Conservation (phyloP, 192 early-diverging fungal species). For the Umbelopsis sp. region DNA sequence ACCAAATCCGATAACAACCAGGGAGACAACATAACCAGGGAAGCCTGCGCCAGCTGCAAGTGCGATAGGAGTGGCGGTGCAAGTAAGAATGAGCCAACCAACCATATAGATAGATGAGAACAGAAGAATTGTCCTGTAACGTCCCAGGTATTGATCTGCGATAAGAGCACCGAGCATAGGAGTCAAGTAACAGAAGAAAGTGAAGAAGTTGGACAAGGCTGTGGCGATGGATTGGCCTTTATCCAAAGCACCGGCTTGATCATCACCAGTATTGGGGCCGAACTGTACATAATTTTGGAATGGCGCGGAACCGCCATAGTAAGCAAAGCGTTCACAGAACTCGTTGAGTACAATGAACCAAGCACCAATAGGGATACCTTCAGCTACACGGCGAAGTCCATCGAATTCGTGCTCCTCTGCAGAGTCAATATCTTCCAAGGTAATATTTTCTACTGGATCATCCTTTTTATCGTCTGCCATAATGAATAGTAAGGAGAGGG, state of each 20-base stretch:
- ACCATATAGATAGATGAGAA: constrained; percentile 66
- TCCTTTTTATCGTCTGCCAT: constrained; percentile 9
- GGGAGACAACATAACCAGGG: constrained; percentile 65
- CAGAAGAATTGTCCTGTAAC: constrained; percentile 69
- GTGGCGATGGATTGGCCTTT: constrained; percentile 60
- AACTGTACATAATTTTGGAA: constrained; percentile 67
- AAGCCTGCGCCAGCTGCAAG: constrained; percentile 56
- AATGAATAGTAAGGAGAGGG: not conserved
- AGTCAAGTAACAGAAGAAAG: constrained; percentile 65
- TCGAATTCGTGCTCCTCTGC: constrained; percentile 37
- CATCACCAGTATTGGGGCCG: constrained; percentile 35
- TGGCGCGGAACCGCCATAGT: constrained; percentile 58
- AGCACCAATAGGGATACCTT: constrained; percentile 49
- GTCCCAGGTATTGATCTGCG: constrained; percentile 67
- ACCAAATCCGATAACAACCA: constrained; percentile 62
- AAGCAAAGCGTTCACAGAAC: constrained; percentile 64
- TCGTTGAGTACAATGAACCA: constrained; percentile 62
- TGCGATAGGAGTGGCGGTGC: constrained; percentile 57
- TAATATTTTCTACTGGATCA: not conserved
- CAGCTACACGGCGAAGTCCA: constrained; percentile 47
- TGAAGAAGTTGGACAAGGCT: constrained; percentile 59
- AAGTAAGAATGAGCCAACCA: constrained; percentile 61
- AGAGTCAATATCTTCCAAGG: not conserved
- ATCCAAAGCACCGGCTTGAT: constrained; percentile 47
- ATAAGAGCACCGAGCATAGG: constrained; percentile 60